These are phyloP conservation scores for Nepenthes gracilis DNA, from an alignment of 148 eudicot species.

Conservation along the genomic window DNA sequence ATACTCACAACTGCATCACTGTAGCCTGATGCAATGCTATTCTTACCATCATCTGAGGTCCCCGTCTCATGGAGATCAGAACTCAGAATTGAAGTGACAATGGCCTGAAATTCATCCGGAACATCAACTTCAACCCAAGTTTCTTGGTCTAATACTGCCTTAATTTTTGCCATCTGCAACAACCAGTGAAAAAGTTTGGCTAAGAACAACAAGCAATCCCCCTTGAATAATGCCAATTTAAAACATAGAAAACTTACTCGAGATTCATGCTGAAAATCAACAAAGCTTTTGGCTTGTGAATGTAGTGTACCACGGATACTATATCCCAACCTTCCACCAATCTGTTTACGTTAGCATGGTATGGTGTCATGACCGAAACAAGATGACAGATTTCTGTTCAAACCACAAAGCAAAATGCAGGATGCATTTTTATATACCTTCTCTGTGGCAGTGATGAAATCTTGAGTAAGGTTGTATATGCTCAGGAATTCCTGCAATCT, in stretches of 20 bases:
- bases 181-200: conserved; percentile 15
- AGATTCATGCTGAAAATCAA: conserved; percentile 94
- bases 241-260: conserved; percentile 43
- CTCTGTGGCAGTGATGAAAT: conserved; percentile 84
- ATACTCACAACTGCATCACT: conserved; percentile 22
- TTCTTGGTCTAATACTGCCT: conserved; percentile 94
- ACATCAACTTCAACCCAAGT: conserved; percentile 97
- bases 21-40: conserved; percentile 10
- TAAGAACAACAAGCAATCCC: conserved; percentile 3
- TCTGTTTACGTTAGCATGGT: conserved; percentile 43
- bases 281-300: conserved; percentile 92
- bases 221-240: conserved; percentile 2
- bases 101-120: conserved; percentile 90
- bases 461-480: conserved; percentile 70
- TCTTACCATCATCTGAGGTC: conserved; percentile 18
- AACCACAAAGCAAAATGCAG: conserved; percentile 2
- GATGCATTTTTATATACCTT: conserved; percentile 34
- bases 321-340: conserved; percentile 99
- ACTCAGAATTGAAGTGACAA: conserved; percentile 50
- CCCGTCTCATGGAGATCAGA: conserved; percentile 34
- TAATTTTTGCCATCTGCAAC: conserved; percentile 72
- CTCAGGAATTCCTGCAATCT: conserved; percentile 79
- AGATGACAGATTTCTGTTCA: neutral
- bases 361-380: conserved; percentile 21
- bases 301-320: conserved; percentile 95